A percentile compares a stretch with the other conserved stretches of the same genome.
Conservation (phyloP, 106 monocot genomes). For the Alisma plantagoaquatica region DNA sequence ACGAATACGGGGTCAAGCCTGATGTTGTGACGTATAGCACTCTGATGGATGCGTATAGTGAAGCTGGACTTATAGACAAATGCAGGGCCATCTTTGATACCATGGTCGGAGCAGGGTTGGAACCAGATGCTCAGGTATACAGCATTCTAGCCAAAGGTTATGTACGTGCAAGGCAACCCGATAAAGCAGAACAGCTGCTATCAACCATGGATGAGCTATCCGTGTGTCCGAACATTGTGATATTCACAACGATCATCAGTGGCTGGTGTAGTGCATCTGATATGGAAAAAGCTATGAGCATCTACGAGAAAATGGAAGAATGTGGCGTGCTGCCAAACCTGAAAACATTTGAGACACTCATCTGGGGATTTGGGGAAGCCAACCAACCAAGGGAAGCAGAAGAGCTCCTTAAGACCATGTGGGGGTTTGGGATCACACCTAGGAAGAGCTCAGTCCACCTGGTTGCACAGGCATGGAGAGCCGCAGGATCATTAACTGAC, state of each 20-base stretch:
- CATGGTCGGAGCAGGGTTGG: conserved; percentile 51
- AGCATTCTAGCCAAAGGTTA: conserved; percentile 91
- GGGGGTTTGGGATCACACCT: conserved; percentile 35
- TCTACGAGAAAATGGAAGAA: conserved; percentile 49
- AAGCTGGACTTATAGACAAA: conserved; percentile 53
- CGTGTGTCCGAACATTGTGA: conserved; percentile 61
- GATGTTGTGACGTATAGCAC: conserved; percentile 88
- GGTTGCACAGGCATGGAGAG: conserved; percentile 69
- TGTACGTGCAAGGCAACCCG: conserved; percentile 61
- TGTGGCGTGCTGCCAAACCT: conserved; percentile 48
- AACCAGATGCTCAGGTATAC: conserved; percentile 69
- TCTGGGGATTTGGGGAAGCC: conserved; percentile 82
- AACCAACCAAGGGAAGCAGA: conserved; percentile 82
- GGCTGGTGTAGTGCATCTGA: conserved; percentile 79
- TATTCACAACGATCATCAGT: conserved; percentile 84
- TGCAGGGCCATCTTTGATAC: conserved; percentile 64
- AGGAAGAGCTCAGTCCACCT: conserved; percentile 33
- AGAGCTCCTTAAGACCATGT: conserved; percentile 66
- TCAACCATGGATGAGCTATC: conserved; percentile 40
- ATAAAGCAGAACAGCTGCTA: conserved; percentile 65
- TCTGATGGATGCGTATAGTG: conserved; percentile 72
- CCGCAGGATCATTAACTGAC: conserved; percentile 53
- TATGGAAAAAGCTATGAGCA: conserved; percentile 70
- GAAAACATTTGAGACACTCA: conserved; percentile 80
- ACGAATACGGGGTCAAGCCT: conserved; percentile 48